A percentile compares a stretch with the other conserved stretches of the same genome.
Evolutionary conservation across 2,329 filamentous ascomycete species (phyloP).

Genomic region (Aspergillus hortae): DNA sequence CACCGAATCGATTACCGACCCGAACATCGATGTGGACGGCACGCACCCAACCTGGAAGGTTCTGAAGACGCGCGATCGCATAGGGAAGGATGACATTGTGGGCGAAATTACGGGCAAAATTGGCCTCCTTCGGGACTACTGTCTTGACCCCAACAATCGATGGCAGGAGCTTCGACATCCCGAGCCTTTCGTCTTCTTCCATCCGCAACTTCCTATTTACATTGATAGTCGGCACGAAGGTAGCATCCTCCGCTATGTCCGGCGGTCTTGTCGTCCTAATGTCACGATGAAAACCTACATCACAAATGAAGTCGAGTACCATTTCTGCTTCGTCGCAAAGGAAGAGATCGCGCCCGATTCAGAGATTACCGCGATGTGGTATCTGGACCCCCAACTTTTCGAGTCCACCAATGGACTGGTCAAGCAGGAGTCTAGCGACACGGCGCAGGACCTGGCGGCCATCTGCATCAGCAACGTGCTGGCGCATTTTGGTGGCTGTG

Average conservation of each 20-base stretch:
- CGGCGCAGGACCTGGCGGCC: slow-evolving; percentile 39
- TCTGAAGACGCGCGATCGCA: slow-evolving; percentile 49
- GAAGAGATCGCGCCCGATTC: slow-evolving; percentile 63
- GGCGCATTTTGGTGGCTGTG: slow-evolving; percentile 49
- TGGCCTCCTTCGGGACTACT: slow-evolving; percentile 70
- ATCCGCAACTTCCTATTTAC: slow-evolving; percentile 81
- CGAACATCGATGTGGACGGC: slow-evolving; percentile 49
- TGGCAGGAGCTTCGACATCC: slow-evolving; percentile 62
- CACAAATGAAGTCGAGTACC: slow-evolving; percentile 72
- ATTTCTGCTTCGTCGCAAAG: slow-evolving; percentile 89
- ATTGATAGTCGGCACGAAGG: slow-evolving; percentile 90
- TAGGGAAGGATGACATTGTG: slow-evolving; percentile 54
- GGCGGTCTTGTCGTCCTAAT: slow-evolving; percentile 88
- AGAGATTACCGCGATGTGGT: slow-evolving; percentile 49
- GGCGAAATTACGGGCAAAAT: slow-evolving; percentile 76
- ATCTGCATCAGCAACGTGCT: slow-evolving; percentile 47
- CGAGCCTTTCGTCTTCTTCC: slow-evolving; percentile 78
- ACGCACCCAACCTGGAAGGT: slow-evolving; percentile 65
- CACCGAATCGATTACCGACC: slow-evolving; percentile 52
- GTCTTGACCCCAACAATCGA: slow-evolving; percentile 60
- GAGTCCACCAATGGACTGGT: slow-evolving; percentile 37
- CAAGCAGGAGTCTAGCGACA: slow-evolving; percentile 40
- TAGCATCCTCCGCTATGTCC: slow-evolving; percentile 80
- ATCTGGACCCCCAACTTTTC: slow-evolving; percentile 40
- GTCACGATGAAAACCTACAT: slow-evolving; percentile 83